Conservation (phyloP, 2,329 filamentous ascomycete species). For the Hirsutella rhossiliensis region DNA sequence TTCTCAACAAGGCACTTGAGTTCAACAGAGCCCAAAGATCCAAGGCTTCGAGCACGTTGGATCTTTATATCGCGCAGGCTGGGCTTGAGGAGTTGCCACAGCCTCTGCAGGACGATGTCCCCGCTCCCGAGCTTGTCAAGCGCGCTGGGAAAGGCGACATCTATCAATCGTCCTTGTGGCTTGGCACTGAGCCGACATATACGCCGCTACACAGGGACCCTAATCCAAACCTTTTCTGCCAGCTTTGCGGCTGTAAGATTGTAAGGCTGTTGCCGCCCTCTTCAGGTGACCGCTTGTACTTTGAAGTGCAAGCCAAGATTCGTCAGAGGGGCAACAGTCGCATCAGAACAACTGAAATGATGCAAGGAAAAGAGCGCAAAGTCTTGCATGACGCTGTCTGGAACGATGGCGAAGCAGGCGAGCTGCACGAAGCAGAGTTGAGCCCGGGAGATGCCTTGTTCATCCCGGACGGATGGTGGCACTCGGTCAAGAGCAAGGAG, state of each 20-base stretch:
- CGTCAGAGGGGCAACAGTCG: conserved; percentile 26
- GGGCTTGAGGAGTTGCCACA: conserved; percentile 56
- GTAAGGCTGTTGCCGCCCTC: conserved; percentile 59
- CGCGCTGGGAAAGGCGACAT: conserved; percentile 64
- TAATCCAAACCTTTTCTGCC: conserved; percentile 85
- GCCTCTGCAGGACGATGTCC: conserved; percentile 51
- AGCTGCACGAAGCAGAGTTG: conserved; percentile 41
- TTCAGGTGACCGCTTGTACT: conserved; percentile 53
- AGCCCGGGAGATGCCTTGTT: conserved; percentile 34
- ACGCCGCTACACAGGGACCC: conserved; percentile 88
- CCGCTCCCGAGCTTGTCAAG: conserved; percentile 51
- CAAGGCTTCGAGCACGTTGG: conserved; percentile 13
- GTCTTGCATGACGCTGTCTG: conserved; percentile 61
- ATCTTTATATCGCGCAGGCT: conserved; percentile 82
- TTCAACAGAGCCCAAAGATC: conserved; percentile 26
- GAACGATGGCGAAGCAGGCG: conserved; percentile 26
- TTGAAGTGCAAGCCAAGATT: conserved; percentile 29
- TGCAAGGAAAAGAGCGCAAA: conserved; percentile 62
- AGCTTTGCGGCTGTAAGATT: conserved; percentile 61
- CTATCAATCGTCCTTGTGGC: conserved; percentile 81
- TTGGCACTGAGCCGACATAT: conserved; percentile 75
- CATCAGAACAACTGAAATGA: conserved; percentile 79
- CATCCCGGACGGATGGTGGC: conserved; percentile 32
- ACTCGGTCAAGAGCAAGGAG: conserved; percentile 28
- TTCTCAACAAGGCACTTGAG: conserved; percentile 47